Evolutionary conservation across 2,329 filamentous ascomycete genomes (phyloP), one percentile per base, ranked within the genome.

Genomic region (Ophiostoma ips): DNA sequence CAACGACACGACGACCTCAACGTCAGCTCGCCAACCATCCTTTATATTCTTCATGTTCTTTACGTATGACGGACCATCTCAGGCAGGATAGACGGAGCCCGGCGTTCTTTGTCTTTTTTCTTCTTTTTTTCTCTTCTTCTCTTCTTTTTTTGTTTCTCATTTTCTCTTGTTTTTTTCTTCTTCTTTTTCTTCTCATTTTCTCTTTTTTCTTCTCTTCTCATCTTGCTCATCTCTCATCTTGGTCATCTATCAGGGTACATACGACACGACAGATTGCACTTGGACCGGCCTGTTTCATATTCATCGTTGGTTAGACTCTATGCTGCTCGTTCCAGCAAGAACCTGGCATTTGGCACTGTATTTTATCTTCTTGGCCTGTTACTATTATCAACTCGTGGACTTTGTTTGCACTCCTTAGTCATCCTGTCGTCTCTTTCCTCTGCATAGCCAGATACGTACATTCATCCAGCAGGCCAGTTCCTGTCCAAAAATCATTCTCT

Each of bases 81-180:
- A 24, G 31, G 34, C 47, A 40, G 48, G 44, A 53, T 53, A 51
- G 52, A 53, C 49, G 52, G 52, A 50, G 49, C 44, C 46, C 36
- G 52, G 52, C 49, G 52, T 51, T 53, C 24, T 28, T 24, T 46
- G 12, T 38, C 21, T 41, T 34, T 35, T 46, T 36, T 7, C 38
- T 19, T 43, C 40, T 46, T 30, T n/a, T 19, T 18, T 30, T 6
- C 37, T 15, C 24, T 24, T 10, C 40, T 43, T 41, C 37, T 30
- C 48, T 34, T 5, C 46, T 40, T 24, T 34, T 13, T 16, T 34
- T 21, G 18, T n/a, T 28, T 36, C 13, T 31, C 37, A 2, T 30
- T 31, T 16, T 24, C 18, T 40, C 24, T 2, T n/a, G 33, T 11
- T 21, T 46, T n/a, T 41, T 24, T 15, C 30, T 34, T 30, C 13